Percentiles rank a stretch among this genome's conserved stretches.
Conservation (phyloP, 495 filamentous ascomycete species). For the Penicillium chermesinum region DNA sequence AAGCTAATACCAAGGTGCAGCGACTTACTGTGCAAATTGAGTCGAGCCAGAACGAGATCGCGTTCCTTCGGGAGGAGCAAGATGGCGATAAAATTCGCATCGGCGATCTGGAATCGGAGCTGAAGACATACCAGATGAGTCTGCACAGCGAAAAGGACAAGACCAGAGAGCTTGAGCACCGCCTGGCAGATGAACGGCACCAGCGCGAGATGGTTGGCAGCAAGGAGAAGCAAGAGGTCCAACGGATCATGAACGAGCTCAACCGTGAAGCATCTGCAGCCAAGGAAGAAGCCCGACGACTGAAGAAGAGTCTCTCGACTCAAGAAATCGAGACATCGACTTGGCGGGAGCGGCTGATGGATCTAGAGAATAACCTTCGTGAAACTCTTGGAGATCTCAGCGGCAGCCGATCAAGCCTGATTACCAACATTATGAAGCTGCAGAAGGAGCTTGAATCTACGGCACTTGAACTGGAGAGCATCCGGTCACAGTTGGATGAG, state of each 20-base stretch:
- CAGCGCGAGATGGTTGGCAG: constrained; percentile 82
- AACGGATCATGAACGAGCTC: constrained; percentile 75
- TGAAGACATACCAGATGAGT: constrained; percentile 66
- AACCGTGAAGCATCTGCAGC: constrained; percentile 72
- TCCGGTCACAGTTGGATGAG: constrained; percentile 69
- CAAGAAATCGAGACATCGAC: constrained; percentile 83
- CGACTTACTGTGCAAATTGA: constrained; percentile 85
- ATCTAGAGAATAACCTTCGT: constrained; percentile 82
- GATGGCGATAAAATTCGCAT: constrained; percentile 98
- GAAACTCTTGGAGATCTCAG: constrained; percentile 79
- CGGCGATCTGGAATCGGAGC: constrained; percentile 76
- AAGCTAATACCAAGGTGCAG: constrained; percentile 79
- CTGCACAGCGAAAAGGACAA: constrained; percentile 79
- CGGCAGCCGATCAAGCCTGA: constrained; percentile 78
- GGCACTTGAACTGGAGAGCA: constrained; percentile 70
- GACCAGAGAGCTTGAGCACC: constrained; percentile 69
- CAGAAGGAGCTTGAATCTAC: constrained; percentile 84
- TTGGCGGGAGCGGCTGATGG: constrained; percentile 83
- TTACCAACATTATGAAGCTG: constrained; percentile 81
- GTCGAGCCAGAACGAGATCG: constrained; percentile 86
- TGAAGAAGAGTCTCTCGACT: constrained; percentile 74
- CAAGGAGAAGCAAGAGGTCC: constrained; percentile 83
- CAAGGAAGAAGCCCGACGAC: constrained; percentile 78
- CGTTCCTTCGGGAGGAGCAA: constrained; percentile 94
- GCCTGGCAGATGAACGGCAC: constrained; percentile 70